Base-by-base conservation (phyloP, 805 yeast genomes). In the Starmerella geochares region DNA sequence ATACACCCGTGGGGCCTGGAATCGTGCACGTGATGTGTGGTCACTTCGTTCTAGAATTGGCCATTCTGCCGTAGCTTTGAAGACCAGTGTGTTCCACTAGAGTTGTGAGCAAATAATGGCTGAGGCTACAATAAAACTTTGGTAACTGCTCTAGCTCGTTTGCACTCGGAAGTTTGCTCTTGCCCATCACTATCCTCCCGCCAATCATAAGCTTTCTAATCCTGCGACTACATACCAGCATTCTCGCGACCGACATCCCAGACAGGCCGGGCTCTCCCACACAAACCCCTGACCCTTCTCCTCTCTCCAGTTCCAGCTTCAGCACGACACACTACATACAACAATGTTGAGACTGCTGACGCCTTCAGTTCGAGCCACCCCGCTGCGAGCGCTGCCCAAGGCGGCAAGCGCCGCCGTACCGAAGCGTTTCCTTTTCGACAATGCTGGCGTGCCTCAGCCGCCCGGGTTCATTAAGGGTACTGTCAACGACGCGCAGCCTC, bases 381-480 rank as follows among this genome's bases (percentile, higher is more conserved):
- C 41, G 29, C 44, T 35, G 44, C 51, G 47, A 19, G 47, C 45
- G 35, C 40, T 31, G 50, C 46, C 45, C 11, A 10, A 43, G 20
- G n/a, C 47, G 31, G 17, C 48, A 27, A 27, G 53, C 31, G 49
- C 32, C 49, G 57, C 47, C 50, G 50, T 48, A 21, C 49, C 54
- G 17, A 23, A 39, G 47, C 52, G 61, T 49, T 53, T 45, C 14
- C 32, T 60, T 7, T 57, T 60, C 44, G 63, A 60, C 40, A 56
- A 56, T 35, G 58, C 56, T 49, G 63, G 63, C 46, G 77, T 79
- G 52, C 81, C 81, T 51, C 94, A 85, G 68, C 90, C 94, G 31
- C 85, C 96, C 39, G 97, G 96, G 33, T 74, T 83, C 65, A 81
- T 90, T 50, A 81, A 81, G 42, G 97, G 96, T n/a, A 79, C 88